Evolutionary conservation across 345 rosid genomes (phyloP).

Genomic region (Moricandia moricandioides): DNA sequence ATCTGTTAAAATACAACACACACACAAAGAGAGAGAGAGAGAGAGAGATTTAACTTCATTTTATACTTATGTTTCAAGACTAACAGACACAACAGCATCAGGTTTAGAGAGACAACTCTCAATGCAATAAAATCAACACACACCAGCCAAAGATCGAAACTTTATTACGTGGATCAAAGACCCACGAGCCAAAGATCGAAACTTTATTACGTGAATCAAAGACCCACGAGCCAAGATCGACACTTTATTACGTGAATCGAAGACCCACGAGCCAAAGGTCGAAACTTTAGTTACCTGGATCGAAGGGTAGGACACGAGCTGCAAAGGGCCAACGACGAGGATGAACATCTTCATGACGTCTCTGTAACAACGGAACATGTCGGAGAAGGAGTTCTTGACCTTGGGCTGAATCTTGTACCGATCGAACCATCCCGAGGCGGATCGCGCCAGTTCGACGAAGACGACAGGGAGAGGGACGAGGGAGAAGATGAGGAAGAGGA

Average conservation of each 20-base stretch:
- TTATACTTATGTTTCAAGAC: too few relatives aligned
- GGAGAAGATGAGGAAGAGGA: constrained; percentile 61
- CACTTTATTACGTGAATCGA: not conserved
- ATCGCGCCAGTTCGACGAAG: constrained; percentile 43
- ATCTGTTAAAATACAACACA: constrained; percentile 40
- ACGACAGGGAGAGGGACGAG: constrained; percentile 63
- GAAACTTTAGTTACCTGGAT: constrained; percentile 44
- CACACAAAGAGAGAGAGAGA: too few relatives aligned
- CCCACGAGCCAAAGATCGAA: too few relatives aligned
- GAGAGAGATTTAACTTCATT: too few relatives aligned
- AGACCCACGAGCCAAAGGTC: not conserved
- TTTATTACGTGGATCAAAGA: too few relatives aligned
- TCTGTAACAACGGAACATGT: constrained; percentile 59
- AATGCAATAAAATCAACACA: not conserved
- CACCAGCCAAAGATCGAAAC: not conserved
- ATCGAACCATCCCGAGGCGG: constrained; percentile 38
- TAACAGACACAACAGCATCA: too few relatives aligned
- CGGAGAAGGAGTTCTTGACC: constrained; percentile 46
- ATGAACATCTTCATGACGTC: constrained; percentile 62
- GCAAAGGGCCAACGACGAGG: constrained; percentile 66
- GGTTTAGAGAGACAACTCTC: too few relatives aligned
- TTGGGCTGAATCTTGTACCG: constrained; percentile 84
- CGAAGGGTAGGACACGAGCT: constrained; percentile 67
- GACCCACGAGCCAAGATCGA: not conserved
- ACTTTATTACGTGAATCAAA: too few relatives aligned